Conservation (phyloP, 1,284 basidiomycete species). For the Malassezia caprae region DNA sequence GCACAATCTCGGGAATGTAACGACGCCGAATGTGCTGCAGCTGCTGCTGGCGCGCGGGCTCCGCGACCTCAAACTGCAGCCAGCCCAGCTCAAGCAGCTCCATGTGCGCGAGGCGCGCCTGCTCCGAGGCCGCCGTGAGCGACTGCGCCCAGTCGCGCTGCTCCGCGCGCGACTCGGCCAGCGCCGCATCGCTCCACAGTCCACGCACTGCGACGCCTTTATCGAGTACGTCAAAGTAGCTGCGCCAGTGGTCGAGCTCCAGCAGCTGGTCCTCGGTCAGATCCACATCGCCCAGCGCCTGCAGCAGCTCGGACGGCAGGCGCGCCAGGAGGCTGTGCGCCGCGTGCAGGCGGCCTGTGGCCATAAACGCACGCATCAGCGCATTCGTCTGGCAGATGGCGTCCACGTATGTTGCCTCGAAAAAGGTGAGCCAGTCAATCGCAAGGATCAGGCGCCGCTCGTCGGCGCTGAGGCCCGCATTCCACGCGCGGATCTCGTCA, state of each 20-base stretch:
- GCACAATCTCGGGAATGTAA: slow-evolving; percentile 79
- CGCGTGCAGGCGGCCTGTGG: slow-evolving; percentile 33
- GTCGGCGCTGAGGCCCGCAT: slow-evolving; percentile 9
- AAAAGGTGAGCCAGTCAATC: slow-evolving; percentile 85
- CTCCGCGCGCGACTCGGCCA: slow-evolving; percentile 22
- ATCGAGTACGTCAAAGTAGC: slow-evolving; percentile 37
- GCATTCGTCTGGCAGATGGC: slow-evolving; percentile 42
- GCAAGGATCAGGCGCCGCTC: slow-evolving; percentile 62
- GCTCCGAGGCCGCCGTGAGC: slow-evolving; percentile 45
- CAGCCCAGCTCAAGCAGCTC: slow-evolving; percentile 52
- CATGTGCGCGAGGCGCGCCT: slow-evolving; percentile 48
- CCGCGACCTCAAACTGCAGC: slow-evolving; percentile 48
- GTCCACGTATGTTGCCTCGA: slow-evolving; percentile 43
- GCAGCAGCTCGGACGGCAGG: slow-evolving; percentile 33
- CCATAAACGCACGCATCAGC: slow-evolving; percentile 35
- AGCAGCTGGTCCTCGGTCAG: slow-evolving; percentile 26
- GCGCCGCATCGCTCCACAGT: slow-evolving; percentile 20
- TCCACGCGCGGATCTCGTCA: slow-evolving; percentile 10
- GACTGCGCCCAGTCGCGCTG: slow-evolving; percentile 27
- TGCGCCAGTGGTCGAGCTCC: slow-evolving; percentile 40
- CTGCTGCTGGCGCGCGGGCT: slow-evolving; percentile 52
- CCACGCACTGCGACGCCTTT: slow-evolving; percentile 31
- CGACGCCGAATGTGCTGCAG: slow-evolving; percentile 72
- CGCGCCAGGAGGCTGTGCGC: slow-evolving; percentile 35
- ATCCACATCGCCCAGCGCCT: slow-evolving; percentile 15